Percentiles rank a stretch among this genome's conserved stretches.
These are phyloP conservation scores for Hypoxylon intermedium DNA, from an alignment of 495 filamentous ascomycete species.

Conservation along the genomic window DNA sequence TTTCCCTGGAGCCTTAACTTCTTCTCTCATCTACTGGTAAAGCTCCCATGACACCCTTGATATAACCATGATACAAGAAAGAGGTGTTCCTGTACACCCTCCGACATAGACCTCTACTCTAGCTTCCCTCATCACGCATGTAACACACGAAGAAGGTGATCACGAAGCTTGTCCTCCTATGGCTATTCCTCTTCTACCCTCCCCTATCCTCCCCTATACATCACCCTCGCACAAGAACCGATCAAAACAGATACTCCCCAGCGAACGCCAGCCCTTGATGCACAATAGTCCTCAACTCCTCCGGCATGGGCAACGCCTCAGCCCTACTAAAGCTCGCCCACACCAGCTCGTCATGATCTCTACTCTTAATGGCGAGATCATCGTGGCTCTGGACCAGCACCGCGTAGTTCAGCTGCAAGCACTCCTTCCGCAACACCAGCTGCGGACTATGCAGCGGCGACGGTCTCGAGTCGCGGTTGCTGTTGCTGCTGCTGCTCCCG, in stretches of 20 bases:
- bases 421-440: conserved; percentile 22
- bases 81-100: neutral
- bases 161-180: no score
- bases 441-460: conserved; percentile 24
- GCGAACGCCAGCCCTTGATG: conserved; percentile 39
- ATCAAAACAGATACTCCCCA: conserved; percentile 30
- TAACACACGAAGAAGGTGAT: no score
- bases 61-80: no score
- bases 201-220: no score
- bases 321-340: conserved; percentile 39
- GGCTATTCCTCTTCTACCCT: no score
- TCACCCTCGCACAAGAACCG: neutral
- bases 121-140: neutral
- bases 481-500: neutral
- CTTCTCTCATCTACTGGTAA: neutral
- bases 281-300: conserved; percentile 37
- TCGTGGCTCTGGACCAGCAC: conserved; percentile 39
- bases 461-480: neutral
- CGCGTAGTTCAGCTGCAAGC: conserved; percentile 39
- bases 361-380: conserved; percentile 9
- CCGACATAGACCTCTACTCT: neutral
- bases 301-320: conserved; percentile 30
- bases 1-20: neutral
- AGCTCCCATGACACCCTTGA: no score
- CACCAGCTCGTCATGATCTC: conserved; percentile 38